Evolutionary conservation across 371 early-diverging fungal genomes (phyloP).

Genomic region (Mucor saturninus): DNA sequence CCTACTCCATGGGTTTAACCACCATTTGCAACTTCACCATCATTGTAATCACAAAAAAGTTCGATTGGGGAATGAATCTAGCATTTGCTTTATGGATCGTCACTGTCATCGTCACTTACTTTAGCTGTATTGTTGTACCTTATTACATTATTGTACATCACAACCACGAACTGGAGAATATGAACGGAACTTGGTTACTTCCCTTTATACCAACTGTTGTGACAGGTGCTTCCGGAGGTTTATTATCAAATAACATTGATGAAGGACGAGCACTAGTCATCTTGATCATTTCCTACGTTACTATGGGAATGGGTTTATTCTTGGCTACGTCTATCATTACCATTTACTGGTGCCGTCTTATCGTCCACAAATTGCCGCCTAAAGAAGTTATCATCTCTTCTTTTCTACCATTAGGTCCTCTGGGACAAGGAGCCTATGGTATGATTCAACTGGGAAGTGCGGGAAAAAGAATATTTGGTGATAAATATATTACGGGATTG

Average conservation of each 20-base stretch:
- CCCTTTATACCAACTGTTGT: slow-evolving; percentile 58
- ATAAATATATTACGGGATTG: slow-evolving; percentile 15
- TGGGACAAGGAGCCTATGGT: slow-evolving; percentile 57
- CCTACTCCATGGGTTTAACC: slow-evolving; percentile 56
- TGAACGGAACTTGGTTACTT: slow-evolving; percentile 52
- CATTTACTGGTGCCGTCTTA: slow-evolving; percentile 49
- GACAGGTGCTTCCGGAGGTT: slow-evolving; percentile 48
- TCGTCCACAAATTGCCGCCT: slow-evolving; percentile 48
- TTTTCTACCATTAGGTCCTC: slow-evolving; percentile 44
- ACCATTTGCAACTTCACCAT: slow-evolving; percentile 41
- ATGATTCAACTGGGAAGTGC: slow-evolving; percentile 48
- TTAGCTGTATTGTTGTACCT: slow-evolving; percentile 42
- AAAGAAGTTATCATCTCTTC: slow-evolving; percentile 51
- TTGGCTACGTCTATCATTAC: slow-evolving; percentile 45
- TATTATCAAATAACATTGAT: slow-evolving; percentile 36
- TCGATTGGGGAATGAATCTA: slow-evolving; percentile 39
- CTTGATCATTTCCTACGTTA: slow-evolving; percentile 45
- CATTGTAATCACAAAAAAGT: slow-evolving; percentile 20
- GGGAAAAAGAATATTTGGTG: slow-evolving; percentile 32
- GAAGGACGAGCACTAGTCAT: slow-evolving; percentile 30
- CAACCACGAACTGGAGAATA: slow-evolving; percentile 39
- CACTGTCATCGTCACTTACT: slow-evolving; percentile 34
- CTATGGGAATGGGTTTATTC: slow-evolving; percentile 53
- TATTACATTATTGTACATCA: slow-evolving; percentile 44
- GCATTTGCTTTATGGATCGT: slow-evolving; percentile 49